Conservation (phyloP, 805 yeast species). For the Vanderwaltozyma yarrowii region DNA sequence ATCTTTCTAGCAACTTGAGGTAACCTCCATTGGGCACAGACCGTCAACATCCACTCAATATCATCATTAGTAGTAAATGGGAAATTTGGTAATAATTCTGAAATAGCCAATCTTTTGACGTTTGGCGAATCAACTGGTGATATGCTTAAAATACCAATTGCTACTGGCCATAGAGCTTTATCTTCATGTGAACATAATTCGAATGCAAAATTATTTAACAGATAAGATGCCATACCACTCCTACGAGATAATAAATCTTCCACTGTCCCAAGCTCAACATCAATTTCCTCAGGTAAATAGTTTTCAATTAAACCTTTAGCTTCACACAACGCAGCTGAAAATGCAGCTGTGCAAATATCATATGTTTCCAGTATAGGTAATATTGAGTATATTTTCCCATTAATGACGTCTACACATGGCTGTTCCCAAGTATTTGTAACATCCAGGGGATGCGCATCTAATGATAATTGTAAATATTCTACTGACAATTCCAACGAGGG, state of each 20-base stretch:
- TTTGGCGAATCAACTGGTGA: constrained; percentile 35
- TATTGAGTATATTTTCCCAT: constrained; percentile 46
- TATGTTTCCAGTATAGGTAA: constrained; percentile 48
- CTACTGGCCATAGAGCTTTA: constrained; percentile 52
- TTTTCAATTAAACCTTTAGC: constrained; percentile 47
- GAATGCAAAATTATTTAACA: constrained; percentile 24
- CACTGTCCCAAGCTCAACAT: constrained; percentile 11
- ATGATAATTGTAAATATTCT: constrained; percentile 33
- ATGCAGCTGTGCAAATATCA: constrained; percentile 56
- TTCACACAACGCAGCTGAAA: constrained; percentile 50
- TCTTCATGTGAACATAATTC: constrained; percentile 24
- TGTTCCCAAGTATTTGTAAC: constrained; percentile 40
- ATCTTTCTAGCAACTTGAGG: constrained; percentile 48
- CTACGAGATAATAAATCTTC: constrained; percentile 26
- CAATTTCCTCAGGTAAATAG: constrained; percentile 19
- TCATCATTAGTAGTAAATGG: constrained; percentile 62
- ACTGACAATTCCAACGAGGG: constrained; percentile 36
- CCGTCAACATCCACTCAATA: constrained; percentile 65
- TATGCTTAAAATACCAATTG: constrained; percentile 50
- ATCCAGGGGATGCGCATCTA: constrained; percentile 29
- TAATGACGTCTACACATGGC: constrained; percentile 45
- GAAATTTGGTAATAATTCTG: constrained; percentile 50
- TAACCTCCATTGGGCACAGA: constrained; percentile 58
- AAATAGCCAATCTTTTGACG: constrained; percentile 31
- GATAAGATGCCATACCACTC: constrained; percentile 37